These are phyloP conservation scores for Malus hybrid DNA, from an alignment of 331 rosid genomes.

Conservation along the genomic window DNA sequence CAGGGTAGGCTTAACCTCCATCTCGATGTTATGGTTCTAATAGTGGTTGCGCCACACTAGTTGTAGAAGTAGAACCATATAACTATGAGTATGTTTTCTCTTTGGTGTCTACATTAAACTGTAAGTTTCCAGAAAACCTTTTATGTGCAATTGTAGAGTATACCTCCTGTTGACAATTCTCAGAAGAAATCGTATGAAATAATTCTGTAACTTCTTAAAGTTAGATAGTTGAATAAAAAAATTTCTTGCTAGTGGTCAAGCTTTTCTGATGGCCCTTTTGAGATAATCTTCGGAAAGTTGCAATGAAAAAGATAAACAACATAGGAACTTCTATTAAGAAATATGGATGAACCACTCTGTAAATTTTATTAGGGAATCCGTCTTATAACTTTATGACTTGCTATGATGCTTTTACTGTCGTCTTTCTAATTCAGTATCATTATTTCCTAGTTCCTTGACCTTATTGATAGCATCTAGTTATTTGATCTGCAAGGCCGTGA, in stretches of 20 bases:
- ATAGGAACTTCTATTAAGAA: neutral
- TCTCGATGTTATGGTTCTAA: conserved; percentile 7
- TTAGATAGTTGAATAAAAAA: neutral
- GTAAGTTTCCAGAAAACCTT: neutral
- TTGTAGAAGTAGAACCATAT: neutral
- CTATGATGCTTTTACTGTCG: neutral
- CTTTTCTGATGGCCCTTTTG: neutral
- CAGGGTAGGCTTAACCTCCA: conserved; percentile 24
- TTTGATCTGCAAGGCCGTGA: neutral
- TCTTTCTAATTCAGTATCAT: neutral
- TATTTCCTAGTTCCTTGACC: neutral
- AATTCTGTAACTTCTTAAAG: neutral
- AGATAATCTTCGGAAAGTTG: neutral
- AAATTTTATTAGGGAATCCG: neutral
- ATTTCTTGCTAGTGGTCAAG: neutral
- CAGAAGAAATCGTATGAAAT: neutral
- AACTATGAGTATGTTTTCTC: neutral
- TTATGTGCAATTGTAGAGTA: neutral
- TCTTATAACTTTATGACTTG: neutral
- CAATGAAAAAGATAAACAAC: neutral
- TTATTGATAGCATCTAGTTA: neutral
- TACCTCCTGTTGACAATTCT: neutral
- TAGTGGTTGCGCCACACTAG: neutral
- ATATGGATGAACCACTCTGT: neutral
- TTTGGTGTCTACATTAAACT: neutral